A percentile compares a stretch with the other conserved stretches of the same genome.
Conservation (phyloP, 768 basidiomycete genomes). For the Naganishia onofrii region DNA sequence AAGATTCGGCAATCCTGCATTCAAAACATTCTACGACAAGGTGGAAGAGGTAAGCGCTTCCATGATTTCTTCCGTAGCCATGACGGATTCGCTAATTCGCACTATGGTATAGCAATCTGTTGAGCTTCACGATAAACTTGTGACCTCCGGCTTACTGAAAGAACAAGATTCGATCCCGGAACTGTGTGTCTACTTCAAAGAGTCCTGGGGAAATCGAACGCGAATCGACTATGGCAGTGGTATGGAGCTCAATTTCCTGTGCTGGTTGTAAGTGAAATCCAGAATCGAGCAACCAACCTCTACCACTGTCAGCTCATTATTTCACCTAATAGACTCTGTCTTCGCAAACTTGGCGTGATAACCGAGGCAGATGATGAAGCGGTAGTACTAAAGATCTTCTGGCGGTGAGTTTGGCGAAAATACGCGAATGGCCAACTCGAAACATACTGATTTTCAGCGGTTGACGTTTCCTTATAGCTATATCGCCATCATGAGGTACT, state of each 20-base stretch:
- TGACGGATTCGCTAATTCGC: conserved; percentile 9
- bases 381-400: conserved; percentile 80
- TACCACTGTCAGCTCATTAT: too few relatives aligned
- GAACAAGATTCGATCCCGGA: conserved; percentile 13
- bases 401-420: conserved; percentile 64
- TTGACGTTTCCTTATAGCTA: conserved; percentile 43
- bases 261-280: conserved; percentile 74
- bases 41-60: conserved; percentile 61
- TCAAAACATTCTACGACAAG: conserved; percentile 83
- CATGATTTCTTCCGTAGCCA: conserved; percentile 31
- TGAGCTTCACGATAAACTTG: not conserved
- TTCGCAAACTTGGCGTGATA: conserved; percentile 69
- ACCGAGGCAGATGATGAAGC: conserved; percentile 66
- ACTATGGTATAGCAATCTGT: conserved; percentile 1
- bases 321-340: conserved; percentile 63
- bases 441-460: too few relatives aligned
- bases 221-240: conserved; percentile 99
- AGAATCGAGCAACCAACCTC: too few relatives aligned
- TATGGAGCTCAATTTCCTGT: conserved; percentile 96
- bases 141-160: not conserved
- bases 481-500: conserved; percentile 58
- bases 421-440: not conserved
- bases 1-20: conserved; percentile 96
- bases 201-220: conserved; percentile 85
- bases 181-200: conserved; percentile 72